Base-by-base conservation (phyloP, 2,329 filamentous ascomycete species). In the Dothistroma septosporum region DNA sequence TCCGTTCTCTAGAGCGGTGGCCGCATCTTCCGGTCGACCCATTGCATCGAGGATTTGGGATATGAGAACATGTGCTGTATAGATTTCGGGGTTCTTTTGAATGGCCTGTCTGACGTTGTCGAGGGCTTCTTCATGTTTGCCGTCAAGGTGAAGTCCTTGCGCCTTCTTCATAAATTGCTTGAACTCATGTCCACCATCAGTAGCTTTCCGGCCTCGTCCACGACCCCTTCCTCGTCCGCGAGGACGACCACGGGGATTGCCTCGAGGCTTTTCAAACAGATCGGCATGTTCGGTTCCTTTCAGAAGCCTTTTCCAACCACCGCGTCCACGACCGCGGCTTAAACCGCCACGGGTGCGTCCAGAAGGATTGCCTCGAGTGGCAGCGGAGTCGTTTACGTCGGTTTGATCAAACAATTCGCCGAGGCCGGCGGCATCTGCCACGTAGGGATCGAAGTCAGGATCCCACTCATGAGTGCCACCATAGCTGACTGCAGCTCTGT, bases 161-260 rank as follows among this genome's bases (percentile, higher is more conserved):
- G 90, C 89, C 69, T 83, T 80, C 52, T 83, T 82, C 53, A 92
- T 80, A 47, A 87, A 79, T 46, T 83, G 79, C 68, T 87, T 90
- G 73, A 92, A 90, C 66, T 91, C 87, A 46, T 82, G 85, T 49
- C 87, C 84, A 16, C 87, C 87, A 71, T 90, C 87, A 9, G 84
- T 86, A 24, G 85, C 82, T 71, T 86, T 85, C 31, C 76, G 75
- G n/a, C 73, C 72, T 58, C 60, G 49, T 10, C 71, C 64, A 47
- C 61, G 60, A n/a, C 60, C 57, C 6, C 66, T 62, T 50, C 63
- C 63, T 16, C 48, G 50, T 44, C 60, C 58, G 24, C 24, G 24
- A 6, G 24, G 24, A 31, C 62, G 60, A 48, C 59, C 57, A 6
- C 58, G 57, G 22, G 41, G 28, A 4, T 24, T 44, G 28, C 31